These are phyloP conservation scores for Bipolaris sorokiniana DNA, from an alignment of 2,329 filamentous ascomycete genomes.

Conservation along the genomic window DNA sequence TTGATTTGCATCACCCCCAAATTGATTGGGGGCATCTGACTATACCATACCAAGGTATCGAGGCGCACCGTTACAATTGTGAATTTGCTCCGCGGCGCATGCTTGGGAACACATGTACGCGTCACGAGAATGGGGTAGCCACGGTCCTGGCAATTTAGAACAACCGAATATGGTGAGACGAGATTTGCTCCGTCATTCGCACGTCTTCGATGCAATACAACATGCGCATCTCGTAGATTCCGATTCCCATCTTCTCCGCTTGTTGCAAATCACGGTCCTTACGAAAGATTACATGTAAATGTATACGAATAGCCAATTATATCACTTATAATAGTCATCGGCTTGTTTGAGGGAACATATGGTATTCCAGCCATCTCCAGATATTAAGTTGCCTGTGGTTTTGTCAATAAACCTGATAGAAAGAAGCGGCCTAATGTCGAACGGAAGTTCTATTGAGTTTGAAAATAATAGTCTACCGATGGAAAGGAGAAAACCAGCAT, in stretches of 20 bases:
- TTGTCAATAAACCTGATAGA: no score
- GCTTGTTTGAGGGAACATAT: no score
- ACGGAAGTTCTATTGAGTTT: no score
- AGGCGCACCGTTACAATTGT: background rate
- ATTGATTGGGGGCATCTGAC: background rate
- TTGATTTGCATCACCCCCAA: background rate
- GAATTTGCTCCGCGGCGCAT: background rate
- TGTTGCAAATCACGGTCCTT: background rate
- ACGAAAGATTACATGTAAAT: no score
- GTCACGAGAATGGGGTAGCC: background rate
- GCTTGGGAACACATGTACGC: background rate
- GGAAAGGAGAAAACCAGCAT: no score
- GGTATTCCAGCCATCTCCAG: no score
- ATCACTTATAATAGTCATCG: no score
- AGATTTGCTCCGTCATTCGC: background rate
- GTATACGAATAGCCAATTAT: no score
- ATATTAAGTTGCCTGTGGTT: no score
- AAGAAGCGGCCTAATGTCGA: no score
- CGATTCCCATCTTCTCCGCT: no score
- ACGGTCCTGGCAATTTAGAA: background rate
- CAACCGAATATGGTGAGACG: background rate
- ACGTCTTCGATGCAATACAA: background rate
- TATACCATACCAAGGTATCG: background rate
- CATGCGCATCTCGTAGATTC: background rate
- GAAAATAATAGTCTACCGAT: no score